Evolutionary conservation across 2,329 filamentous ascomycete species (phyloP), one percentile per base, ranked within the genome.

Genomic region (Juglanconis sp.): DNA sequence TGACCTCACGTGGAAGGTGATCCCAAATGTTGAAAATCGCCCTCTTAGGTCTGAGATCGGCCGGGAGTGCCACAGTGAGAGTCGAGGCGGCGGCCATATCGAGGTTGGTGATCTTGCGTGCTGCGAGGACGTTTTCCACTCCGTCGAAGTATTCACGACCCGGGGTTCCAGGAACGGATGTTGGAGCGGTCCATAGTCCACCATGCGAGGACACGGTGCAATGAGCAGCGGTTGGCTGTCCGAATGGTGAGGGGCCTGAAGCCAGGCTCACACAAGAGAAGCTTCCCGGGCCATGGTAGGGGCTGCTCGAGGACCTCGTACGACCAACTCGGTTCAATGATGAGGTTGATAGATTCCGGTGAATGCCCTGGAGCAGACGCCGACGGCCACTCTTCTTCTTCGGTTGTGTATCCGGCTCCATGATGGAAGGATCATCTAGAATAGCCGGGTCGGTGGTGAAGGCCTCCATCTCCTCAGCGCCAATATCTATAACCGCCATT

Each of bases 301-400:
- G 85, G 68, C 88, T 89, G 68, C 84, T 87, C 60, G 85, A 82
- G 6, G 91, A 88, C 59, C 87, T 82, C 32, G 85, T 78, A 61
- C 89, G 84, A 59, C 86, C 82, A 57, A 87, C 73, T 60, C 84
- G 83, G 46, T 83, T 79, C 54, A 96, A 76, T 15, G 89, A 90
- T 1, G 90, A 87, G 6, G 88, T 91, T 0, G 92, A 96, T 10
- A 90, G 88, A 69, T 96, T 94, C 60, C 91, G 87, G 64, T 94
- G 88, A 53, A 96, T 81, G 36, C 87, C 86, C 64, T 87, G 86
- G 17, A 96, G 78, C 38, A 96, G 74, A 61, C 87, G 85, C 67
- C 87, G 85, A 51, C 89, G 85, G 56, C 56, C 59, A 3, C 86
- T 83, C 71, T 87, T 92, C 59, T 84, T 78, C 73, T 88, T 91